Conservation (phyloP, 305 asterid species). For the Plantago coronopus region DNA sequence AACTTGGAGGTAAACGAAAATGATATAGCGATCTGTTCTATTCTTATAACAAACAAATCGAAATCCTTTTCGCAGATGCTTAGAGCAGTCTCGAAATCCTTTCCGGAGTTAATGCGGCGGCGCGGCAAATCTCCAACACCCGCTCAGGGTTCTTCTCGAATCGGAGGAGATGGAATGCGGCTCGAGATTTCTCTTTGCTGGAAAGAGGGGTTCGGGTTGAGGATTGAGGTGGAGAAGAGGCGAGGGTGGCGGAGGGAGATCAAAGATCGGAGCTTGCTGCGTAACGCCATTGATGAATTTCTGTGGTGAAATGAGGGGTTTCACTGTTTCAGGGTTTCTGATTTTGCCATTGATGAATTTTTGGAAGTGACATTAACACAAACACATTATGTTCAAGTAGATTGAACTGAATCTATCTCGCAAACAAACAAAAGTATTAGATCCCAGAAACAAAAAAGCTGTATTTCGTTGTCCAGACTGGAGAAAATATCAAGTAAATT, state of each 20-base stretch:
- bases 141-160: conserved; percentile 73
- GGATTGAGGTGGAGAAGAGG: conserved; percentile 50
- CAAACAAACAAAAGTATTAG: too few species aligned
- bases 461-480: too few species aligned
- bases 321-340: too few species aligned
- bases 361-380: too few species aligned
- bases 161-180: conserved; percentile 56
- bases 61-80: conserved; percentile 44
- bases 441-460: too few species aligned
- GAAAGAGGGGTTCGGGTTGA: conserved; percentile 51
- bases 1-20: too few species aligned
- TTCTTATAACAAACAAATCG: conserved; percentile 60
- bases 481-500: too few species aligned
- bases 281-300: conserved; percentile 40
- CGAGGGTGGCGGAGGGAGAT: conserved; percentile 29
- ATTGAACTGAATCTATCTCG: too few species aligned
- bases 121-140: conserved; percentile 69
- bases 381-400: too few species aligned
- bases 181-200: conserved; percentile 52
- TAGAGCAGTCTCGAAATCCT: conserved; percentile 61
- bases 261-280: conserved; percentile 41
- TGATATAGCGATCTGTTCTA: conserved; percentile 69
- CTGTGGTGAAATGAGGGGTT: too few species aligned
- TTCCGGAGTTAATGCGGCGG: conserved; percentile 65
- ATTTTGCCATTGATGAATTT: too few species aligned